A percentile compares a stretch with the other conserved stretches of the same genome.
These are phyloP conservation scores for Podosphaera aphanis DNA, from an alignment of 2,329 filamentous ascomycete genomes.

Conservation along the genomic window DNA sequence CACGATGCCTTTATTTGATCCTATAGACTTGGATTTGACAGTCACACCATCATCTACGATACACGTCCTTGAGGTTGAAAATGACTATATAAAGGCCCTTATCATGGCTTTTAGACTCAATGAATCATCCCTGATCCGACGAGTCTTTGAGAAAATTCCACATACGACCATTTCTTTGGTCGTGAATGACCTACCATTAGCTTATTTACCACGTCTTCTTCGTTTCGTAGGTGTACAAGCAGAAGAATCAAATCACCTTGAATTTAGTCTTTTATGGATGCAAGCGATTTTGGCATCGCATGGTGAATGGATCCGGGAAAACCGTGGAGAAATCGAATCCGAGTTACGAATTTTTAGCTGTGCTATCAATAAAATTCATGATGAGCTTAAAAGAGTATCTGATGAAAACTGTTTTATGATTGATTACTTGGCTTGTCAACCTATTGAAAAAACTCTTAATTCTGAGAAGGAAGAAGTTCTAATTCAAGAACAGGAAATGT, in stretches of 20 bases:
- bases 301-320: constrained; percentile 63
- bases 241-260: constrained; percentile 76
- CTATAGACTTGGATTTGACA: constrained; percentile 83
- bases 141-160: constrained; percentile 68
- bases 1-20: constrained; percentile 65
- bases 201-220: constrained; percentile 68
- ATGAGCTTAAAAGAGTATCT: constrained; percentile 59
- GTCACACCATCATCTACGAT: constrained; percentile 77
- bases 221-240: constrained; percentile 73
- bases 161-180: constrained; percentile 51
- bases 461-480: constrained; percentile 11
- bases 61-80: constrained; percentile 37
- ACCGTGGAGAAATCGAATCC: constrained; percentile 55
- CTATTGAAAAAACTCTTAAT: constrained; percentile 15
- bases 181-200: constrained; percentile 53
- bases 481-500: constrained; percentile 16
- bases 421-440: constrained; percentile 49
- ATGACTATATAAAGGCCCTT: constrained; percentile 72
- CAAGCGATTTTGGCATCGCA: constrained; percentile 62
- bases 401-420: constrained; percentile 80
- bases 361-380: constrained; percentile 56
- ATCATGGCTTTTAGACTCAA: constrained; percentile 96
- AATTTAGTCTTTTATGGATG: constrained; percentile 88
- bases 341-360: constrained; percentile 67
- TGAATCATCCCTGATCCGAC: constrained; percentile 56